Evolutionary conservation across 352 stramenopile genomes (phyloP).

Genomic region (Globisporangium splendens): DNA sequence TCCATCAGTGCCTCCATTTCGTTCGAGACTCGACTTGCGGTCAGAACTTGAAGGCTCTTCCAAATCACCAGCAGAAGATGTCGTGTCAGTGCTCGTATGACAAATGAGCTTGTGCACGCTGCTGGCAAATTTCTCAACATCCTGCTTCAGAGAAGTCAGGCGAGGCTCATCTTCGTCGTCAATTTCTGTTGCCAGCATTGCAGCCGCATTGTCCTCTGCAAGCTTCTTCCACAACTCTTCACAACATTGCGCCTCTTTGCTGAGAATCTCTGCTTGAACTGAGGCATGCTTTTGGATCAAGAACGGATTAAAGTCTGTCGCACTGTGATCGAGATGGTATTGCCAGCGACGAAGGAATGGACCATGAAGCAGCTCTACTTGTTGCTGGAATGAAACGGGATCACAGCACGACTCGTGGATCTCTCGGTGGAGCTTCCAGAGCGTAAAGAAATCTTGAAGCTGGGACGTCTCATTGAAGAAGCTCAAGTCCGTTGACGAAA

Average conservation of each 20-base stretch:
- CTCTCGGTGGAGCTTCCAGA: constrained; percentile 63
- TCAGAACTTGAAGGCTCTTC: constrained; percentile 1
- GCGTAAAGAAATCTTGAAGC: constrained; percentile 50
- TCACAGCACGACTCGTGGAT: constrained; percentile 44
- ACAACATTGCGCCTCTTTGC: constrained; percentile 40
- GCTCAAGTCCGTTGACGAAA: constrained; percentile 63
- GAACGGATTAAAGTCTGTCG: constrained; percentile 67
- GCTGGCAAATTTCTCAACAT: constrained; percentile 71
- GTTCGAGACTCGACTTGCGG: background rate
- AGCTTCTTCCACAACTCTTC: constrained; percentile 62
- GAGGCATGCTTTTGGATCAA: constrained; percentile 54
- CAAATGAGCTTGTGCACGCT: constrained; percentile 73
- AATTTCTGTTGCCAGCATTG: constrained; percentile 19
- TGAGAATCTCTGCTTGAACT: constrained; percentile 45
- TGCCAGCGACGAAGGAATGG: constrained; percentile 51
- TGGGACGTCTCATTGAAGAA: constrained; percentile 59
- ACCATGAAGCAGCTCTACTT: constrained; percentile 22
- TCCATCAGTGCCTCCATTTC: constrained; percentile 17
- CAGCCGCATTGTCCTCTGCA: constrained; percentile 30
- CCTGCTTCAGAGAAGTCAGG: constrained; percentile 57
- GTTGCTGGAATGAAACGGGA: constrained; percentile 17
- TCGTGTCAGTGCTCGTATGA: background rate
- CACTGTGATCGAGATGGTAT: constrained; percentile 32
- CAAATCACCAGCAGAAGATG: background rate
- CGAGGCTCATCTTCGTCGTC: constrained; percentile 37